Conservation (phyloP, 2,329 filamentous ascomycete genomes). For the Sarocladiaceae sp. region DNA sequence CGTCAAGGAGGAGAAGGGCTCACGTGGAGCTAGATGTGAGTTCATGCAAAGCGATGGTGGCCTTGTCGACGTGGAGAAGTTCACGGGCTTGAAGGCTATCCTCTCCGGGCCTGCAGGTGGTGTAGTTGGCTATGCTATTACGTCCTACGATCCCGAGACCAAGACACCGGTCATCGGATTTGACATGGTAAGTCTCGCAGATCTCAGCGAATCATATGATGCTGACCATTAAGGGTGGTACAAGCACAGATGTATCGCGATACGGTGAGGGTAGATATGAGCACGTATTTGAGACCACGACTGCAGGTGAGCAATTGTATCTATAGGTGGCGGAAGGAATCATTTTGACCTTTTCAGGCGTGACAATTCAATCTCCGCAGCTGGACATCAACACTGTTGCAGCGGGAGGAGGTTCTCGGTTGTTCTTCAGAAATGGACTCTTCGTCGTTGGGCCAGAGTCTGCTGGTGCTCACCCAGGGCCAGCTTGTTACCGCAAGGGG, state of each 20-base stretch:
- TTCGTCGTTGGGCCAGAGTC: constrained; percentile 90
- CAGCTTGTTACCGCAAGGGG: constrained; percentile 85
- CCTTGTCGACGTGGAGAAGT: constrained; percentile 69
- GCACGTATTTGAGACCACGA: constrained; percentile 91
- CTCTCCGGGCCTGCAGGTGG: constrained; percentile 89
- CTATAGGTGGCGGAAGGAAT: constrained; percentile 85
- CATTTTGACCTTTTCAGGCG: constrained; percentile 89
- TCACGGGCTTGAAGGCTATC: constrained; percentile 81
- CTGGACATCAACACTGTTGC: constrained; percentile 95
- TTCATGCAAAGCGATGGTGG: constrained; percentile 91
- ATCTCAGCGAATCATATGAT: not conserved
- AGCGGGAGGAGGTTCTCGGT: constrained; percentile 76
- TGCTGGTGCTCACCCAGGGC: constrained; percentile 83
- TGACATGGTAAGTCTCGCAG: constrained; percentile 60
- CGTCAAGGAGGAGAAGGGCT: constrained; percentile 61
- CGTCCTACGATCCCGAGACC: constrained; percentile 79
- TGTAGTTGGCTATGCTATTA: constrained; percentile 88
- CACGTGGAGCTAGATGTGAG: constrained; percentile 76
- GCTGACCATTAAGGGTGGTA: constrained; percentile 55
- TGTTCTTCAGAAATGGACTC: constrained; percentile 86
- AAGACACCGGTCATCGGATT: constrained; percentile 88
- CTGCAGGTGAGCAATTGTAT: constrained; percentile 68
- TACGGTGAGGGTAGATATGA: constrained; percentile 85
- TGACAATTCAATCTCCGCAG: constrained; percentile 88
- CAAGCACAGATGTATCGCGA: constrained; percentile 84